Base-by-base conservation (phyloP, 345 rosid species). In the Trapa incisa region DNA sequence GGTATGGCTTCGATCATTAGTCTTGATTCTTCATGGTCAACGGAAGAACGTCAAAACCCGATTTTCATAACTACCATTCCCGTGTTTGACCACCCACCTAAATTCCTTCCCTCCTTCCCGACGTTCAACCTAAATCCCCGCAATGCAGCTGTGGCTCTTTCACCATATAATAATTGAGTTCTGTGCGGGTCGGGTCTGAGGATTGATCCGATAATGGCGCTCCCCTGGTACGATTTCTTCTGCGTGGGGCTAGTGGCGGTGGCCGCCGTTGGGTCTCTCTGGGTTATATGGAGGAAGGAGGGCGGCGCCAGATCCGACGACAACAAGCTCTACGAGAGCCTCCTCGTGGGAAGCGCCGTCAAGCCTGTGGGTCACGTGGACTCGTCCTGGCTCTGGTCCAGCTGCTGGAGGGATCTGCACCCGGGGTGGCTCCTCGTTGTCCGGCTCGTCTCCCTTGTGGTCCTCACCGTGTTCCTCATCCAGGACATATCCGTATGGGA, bases 331-430 rank as follows among this genome's bases (percentile, higher is more conserved):
- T 72, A 54, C 50, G 66, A 50, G 66, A 67, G 75, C 67, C 65
- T 72, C 61, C 52, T 72, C 47, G 39, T 38, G 6, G 73, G 73
- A 42, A 41, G 17, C 41, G 68, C 57, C 33, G 41, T 39, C 36
- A 71, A 65, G 68, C 73, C 73, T 35, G 63, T 35, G 56, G 70
- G 75, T 56, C 75, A 72, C 38, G 70, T 72, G 6, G 65, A 67
- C 37, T 67, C 67, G 12, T 72, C 70, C 37, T 67, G 67, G 76
- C 75, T 88, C 37, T 87, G 98, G 98, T 78, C 77, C 70, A 83
- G 87, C 67, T 94, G 96, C 72, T 91, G 97, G 97, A 85, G 71
- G 69, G 80, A 81, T 56, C 37, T 91, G 68, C 92, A 88, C 69
- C 97, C 99, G 0, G 86, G 83, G 0, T 91, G 96, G 91, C 86